phyloP scores from a whole-genome alignment of 2,329 filamentous ascomycete genomes.

The Rutstroemia sp. region DNA sequence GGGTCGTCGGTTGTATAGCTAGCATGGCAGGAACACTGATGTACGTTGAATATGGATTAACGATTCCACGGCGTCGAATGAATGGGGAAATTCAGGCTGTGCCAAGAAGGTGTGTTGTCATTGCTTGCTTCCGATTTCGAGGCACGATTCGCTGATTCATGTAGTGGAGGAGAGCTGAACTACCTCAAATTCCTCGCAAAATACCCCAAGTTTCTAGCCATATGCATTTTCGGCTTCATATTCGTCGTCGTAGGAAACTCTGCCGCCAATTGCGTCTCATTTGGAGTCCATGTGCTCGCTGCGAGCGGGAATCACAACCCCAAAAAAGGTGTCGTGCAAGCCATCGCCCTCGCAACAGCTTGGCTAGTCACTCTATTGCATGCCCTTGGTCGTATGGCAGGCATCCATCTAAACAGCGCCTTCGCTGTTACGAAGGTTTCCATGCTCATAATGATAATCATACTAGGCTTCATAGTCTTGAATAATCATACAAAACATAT shows the following conservation, averaged over 20 bases:
- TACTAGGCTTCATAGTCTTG: conserved; percentile 24
- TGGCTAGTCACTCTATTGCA: conserved; percentile 42
- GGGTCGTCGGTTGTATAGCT: conserved; percentile 40
- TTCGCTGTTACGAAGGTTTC: conserved; percentile 43
- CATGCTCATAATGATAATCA: conserved; percentile 41
- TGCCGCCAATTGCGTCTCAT: conserved; percentile 42
- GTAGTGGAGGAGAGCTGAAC: conserved; percentile 39
- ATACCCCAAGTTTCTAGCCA: not conserved
- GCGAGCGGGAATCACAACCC: conserved; percentile 27
- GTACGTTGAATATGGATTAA: conserved; percentile 43
- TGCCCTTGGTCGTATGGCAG: conserved; percentile 38
- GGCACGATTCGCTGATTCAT: not conserved
- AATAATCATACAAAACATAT: conserved; percentile 5
- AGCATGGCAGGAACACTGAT: conserved; percentile 18
- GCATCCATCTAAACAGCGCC: conserved; percentile 43
- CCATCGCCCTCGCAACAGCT: conserved; percentile 40
- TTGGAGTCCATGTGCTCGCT: conserved; percentile 40
- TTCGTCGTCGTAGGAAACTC: conserved; percentile 39
- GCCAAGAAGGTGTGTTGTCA: conserved; percentile 30
- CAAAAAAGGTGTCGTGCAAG: conserved; percentile 34
- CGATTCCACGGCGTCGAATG: conserved; percentile 36
- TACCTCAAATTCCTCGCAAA: conserved; percentile 24
- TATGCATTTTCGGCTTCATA: conserved; percentile 35
- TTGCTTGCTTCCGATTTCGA: not conserved
- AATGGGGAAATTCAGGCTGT: conserved; percentile 34